Conservation (phyloP, 306 rosid genomes). For the Ormosia emarginata region DNA sequence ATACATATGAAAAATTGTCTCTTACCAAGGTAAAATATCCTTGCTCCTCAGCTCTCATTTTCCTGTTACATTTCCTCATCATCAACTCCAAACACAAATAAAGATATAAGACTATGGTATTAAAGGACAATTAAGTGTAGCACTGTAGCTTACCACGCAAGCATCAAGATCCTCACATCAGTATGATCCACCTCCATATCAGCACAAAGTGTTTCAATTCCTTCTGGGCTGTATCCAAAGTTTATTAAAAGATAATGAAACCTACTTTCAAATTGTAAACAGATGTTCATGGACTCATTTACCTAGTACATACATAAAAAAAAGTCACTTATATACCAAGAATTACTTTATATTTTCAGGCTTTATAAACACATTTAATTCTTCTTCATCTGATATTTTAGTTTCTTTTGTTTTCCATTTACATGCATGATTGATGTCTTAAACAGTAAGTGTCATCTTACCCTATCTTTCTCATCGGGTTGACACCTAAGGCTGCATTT, state of each 20-base stretch:
- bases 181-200: constrained; percentile 89
- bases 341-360: background rate
- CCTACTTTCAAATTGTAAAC: constrained; percentile 10
- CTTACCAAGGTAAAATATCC: constrained; percentile 94
- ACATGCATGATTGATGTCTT: background rate
- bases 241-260: constrained; percentile 1
- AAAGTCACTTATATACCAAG: background rate
- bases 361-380: background rate
- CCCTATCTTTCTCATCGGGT: background rate
- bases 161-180: constrained; percentile 95
- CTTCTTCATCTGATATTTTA: background rate
- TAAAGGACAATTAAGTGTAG: background rate
- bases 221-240: constrained; percentile 85
- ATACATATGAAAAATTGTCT: background rate
- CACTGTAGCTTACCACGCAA: constrained; percentile 78
- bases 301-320: background rate
- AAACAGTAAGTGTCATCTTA: background rate
- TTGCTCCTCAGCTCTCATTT: constrained; percentile 92
- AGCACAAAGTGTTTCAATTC: constrained; percentile 90
- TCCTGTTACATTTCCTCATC: constrained; percentile 58
- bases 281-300: background rate
- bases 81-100: constrained; percentile 38
- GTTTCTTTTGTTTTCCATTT: background rate
- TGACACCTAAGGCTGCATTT: background rate
- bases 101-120: constrained; percentile 18